phyloP scores from a whole-genome alignment of 2,329 filamentous ascomycete genomes.

The Fusarium sp. region DNA sequence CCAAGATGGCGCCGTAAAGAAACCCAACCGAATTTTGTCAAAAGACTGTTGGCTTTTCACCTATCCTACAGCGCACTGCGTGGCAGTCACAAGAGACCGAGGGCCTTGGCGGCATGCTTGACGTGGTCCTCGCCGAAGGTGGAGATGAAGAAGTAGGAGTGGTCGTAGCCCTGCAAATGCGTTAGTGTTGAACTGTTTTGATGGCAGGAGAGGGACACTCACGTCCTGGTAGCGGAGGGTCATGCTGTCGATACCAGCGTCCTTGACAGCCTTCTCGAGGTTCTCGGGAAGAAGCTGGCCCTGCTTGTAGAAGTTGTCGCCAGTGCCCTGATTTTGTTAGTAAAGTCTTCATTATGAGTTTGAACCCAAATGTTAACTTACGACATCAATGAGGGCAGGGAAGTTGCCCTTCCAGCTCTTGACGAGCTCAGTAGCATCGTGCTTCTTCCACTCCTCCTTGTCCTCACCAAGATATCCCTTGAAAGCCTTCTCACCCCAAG shows the following conservation, averaged over 20 bases:
- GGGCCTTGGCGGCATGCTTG: conserved; percentile 88
- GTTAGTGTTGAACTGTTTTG: background rate
- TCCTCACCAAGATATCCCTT: conserved; percentile 86
- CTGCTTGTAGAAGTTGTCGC: conserved; percentile 96
- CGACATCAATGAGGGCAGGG: conserved; percentile 88
- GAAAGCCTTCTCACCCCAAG: conserved; percentile 98
- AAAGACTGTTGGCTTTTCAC: conserved; percentile 27
- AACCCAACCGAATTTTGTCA: conserved; percentile 20
- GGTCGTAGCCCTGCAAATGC: conserved; percentile 79
- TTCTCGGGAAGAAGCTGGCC: conserved; percentile 95
- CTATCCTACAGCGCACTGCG: conserved; percentile 40
- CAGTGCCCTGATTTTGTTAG: conserved; percentile 73
- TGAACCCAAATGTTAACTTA: conserved; percentile 57
- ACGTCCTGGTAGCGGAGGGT: conserved; percentile 85
- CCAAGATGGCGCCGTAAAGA: conserved; percentile 25
- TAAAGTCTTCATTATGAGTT: background rate
- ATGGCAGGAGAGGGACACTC: conserved; percentile 43
- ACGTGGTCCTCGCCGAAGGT: conserved; percentile 92
- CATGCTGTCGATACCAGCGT: conserved; percentile 78
- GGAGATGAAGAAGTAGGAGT: conserved; percentile 97
- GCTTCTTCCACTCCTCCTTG: conserved; percentile 82
- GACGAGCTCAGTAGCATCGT: conserved; percentile 92
- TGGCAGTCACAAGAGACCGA: conserved; percentile 59
- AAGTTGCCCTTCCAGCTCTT: conserved; percentile 78
- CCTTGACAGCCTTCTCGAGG: conserved; percentile 82